phyloP scores from a whole-genome alignment of 176 grass and related monocot species.

The Tillandsia fasciculata region DNA sequence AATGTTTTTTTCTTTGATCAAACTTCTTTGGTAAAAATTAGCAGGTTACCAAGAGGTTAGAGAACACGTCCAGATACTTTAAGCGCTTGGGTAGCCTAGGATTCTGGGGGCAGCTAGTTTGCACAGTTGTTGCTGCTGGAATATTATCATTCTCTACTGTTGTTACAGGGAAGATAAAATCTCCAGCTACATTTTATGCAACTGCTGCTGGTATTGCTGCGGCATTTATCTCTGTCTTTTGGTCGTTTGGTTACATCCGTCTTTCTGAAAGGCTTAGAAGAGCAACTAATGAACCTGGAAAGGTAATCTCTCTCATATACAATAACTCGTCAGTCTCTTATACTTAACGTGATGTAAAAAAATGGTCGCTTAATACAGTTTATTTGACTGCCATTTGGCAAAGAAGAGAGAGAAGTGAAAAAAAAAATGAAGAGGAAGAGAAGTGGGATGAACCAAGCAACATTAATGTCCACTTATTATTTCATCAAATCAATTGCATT shows the following conservation, averaged over 20 bases:
- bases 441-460: not conserved
- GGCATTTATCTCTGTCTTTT: conserved; percentile 91
- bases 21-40: conserved; percentile 3
- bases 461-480: no score
- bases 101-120: conserved; percentile 86
- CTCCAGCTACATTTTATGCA: conserved; percentile 76
- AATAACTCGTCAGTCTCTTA: no score
- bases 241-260: conserved; percentile 92
- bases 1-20: not conserved
- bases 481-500: no score
- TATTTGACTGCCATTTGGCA: not conserved
- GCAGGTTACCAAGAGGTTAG: conserved; percentile 77
- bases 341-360: not conserved
- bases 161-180: conserved; percentile 57
- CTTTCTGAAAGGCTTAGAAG: conserved; percentile 75
- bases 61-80: conserved; percentile 75
- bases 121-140: conserved; percentile 68
- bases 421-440: not conserved
- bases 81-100: conserved; percentile 84
- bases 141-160: conserved; percentile 86
- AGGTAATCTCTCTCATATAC: conserved; percentile 37
- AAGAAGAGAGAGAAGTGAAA: no score
- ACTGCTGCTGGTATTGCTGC: conserved; percentile 67
- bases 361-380: not conserved
- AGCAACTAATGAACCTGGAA: conserved; percentile 80